Base-by-base conservation (phyloP, 208 protist species). In the Trypanosoma theileri region DNA sequence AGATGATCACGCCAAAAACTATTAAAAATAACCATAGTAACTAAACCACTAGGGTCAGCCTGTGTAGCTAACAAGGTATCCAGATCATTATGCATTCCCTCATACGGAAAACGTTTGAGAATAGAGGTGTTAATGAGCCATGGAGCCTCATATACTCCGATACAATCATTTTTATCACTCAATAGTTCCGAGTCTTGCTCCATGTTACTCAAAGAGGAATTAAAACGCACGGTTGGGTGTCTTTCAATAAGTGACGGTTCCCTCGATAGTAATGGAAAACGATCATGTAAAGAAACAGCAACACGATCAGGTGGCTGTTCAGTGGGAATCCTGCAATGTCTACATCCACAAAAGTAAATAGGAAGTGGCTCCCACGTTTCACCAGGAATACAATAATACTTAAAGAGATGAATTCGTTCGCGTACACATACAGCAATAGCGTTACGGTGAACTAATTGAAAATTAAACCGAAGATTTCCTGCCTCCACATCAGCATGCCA, bases 1-100 rank as follows among this genome's bases (percentile, higher is more conserved):
- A 79, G 46, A 52, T 76, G 74, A 69, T 79, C 74, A 1, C 65
- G 42, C 74, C 74, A 79, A 54, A 76, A 79, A 41, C 7, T 55
- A 42, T 79, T 79, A 62, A 79, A 79, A 17, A 79, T 66, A 16
- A 62, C 66, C 12, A 79, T 61, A 10, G 66, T 60, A 19, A 79
- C 74, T 24, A 79, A 40, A 28, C 55, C 45, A 21, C 41, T 71
- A 21, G 16, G 17, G 17, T 61, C 68, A 13, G 59, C 59, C 24
- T 79, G 74, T 44, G 26, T 45, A 11, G 14, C 22, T 31, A 79
- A 55, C n/a, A 79, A 22, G 10, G 10, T 28, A 26, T 73, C 59
- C 12, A 79, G 63, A 40, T 79, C 62, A 46, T 62, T 64, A 22
- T 79, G 52, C 52, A 55, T 70, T 50, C 69, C 74, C 35, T 79